Base-by-base conservation (phyloP, 75 land plant species). In the Pinus taeda region DNA sequence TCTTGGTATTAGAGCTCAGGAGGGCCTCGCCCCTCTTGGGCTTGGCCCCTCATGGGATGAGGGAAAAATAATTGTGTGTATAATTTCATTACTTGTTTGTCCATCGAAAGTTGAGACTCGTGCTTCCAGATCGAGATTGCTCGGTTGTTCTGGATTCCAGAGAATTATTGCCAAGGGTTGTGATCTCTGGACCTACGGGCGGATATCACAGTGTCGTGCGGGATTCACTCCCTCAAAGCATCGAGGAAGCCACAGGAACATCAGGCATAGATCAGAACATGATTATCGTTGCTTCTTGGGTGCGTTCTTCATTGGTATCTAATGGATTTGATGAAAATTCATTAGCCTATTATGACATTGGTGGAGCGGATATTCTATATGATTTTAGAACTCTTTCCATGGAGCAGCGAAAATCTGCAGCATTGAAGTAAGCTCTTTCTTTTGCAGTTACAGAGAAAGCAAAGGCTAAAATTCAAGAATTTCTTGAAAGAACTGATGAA, bases 231-330 rank as follows among this genome's bases (percentile, higher is more conserved):
- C 95, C 18, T 64, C 98, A 73, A 73, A n/a, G 82, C 76, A 81
- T 97, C 30, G 99, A 97, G 67, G 99, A 97, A 75, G 74, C 75
- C 72, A 97, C 99, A 42, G 99, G 99, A 55, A 84, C 95, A 24
- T 74, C 92, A 30, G 95, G 95, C 61, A 89, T 90, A 60, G 96
- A 97, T 73, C 99, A 97, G 90, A 97, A 93, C 79, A 85, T 86
- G 45, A 75, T 95, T 42, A 80, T 90, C 62, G 99, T 95, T 22
- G 99, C 88, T 20, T 79, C 92, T 59, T 87, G 91, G 84, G 96
- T 97, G 57, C 83, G 97, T 15, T 79, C 85, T 29, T 88, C 99
- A 7, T 87, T 97, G 18, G 30, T 83, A 70, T 62, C 79, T 36
- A 83, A 81, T 53, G 81, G 83, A 13, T 26, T 87, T 42, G 89